Evolutionary conservation across 2,329 filamentous ascomycete species (phyloP), one percentile per base, ranked within the genome.

Genomic region (Trichocomaceae sp.): DNA sequence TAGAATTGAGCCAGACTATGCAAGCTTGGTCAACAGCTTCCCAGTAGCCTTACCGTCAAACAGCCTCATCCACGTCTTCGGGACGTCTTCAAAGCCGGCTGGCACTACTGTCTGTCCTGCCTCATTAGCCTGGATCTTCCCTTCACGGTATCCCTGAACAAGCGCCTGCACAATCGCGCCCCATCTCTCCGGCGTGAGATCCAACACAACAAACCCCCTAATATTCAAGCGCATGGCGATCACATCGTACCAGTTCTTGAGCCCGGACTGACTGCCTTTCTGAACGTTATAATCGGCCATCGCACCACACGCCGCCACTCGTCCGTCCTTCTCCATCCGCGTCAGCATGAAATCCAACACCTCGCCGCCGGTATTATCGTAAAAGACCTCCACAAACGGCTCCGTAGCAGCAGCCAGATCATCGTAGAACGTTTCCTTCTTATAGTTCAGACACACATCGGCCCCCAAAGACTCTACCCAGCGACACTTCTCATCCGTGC

Each of bases 211-310:
- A 7, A 51, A 35, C 10, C 49, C 49, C 39, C 13, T 39, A 2
- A 51, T 15, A 15, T 33, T 10, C 2, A 51, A 26, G 5, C 49
- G 20, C 49, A 51, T 51, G 17, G 35, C 33, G n/a, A 51, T 51
- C 2, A 51, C 39, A n/a, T 51, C 49, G n/a, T 51, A 51, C 37
- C 49, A 51, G 19, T 51, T 51, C 39, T 44, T 51, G 26, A 39
- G 13, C 31, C 31, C 31, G 3, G 31, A 13, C 31, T 2, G 31
- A 15, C 31, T 35, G 31, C 12, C 31, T 35, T 15, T 35, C 2
- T 35, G 2, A 13, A 13, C 15, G 31, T 35, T 35, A 15, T 35
- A 35, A 15, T 35, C 31, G 31, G 31, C 13, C 9, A 35, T 35
- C 3, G 31, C 31, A 35, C 31, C 31, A 35, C 49, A 41, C 12